Conservation (phyloP, 176 grass and related monocot species). For the Lolium multiflorum region DNA sequence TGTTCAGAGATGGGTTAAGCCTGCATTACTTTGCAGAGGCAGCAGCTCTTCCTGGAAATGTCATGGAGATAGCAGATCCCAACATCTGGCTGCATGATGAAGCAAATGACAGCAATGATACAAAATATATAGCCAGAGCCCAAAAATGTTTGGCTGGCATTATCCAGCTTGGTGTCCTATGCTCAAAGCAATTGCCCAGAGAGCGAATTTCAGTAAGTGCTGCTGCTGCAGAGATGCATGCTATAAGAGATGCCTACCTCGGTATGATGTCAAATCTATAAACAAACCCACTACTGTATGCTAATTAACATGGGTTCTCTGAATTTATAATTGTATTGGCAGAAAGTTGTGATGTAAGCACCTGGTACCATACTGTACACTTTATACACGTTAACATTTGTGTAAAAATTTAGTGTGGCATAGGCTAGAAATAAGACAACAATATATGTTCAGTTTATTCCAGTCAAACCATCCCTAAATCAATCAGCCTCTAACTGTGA, state of each 20-base stretch:
- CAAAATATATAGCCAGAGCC: background rate
- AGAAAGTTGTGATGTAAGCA: background rate
- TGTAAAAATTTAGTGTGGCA: background rate
- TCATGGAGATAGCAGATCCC: background rate
- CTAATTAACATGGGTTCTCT: background rate
- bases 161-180: constrained; percentile 30
- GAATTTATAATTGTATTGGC: background rate
- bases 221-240: constrained; percentile 34
- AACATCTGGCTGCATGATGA: constrained; percentile 31
- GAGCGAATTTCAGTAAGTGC: background rate
- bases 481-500: constrained; percentile 4
- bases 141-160: background rate
- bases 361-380: background rate
- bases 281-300: background rate
- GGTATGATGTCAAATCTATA: background rate
- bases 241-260: constrained; percentile 24
- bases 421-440: background rate
- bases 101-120: background rate
- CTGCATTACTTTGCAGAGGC: background rate
- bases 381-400: background rate
- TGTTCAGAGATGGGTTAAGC: constrained; percentile 23
- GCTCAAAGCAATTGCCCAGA: constrained; percentile 25
- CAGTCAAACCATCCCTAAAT: background rate
- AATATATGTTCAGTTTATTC: constrained; percentile 18
- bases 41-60: background rate